Evolutionary conservation across 2,329 filamentous ascomycete species (phyloP).

Genomic region (Dissoconium aciculare): DNA sequence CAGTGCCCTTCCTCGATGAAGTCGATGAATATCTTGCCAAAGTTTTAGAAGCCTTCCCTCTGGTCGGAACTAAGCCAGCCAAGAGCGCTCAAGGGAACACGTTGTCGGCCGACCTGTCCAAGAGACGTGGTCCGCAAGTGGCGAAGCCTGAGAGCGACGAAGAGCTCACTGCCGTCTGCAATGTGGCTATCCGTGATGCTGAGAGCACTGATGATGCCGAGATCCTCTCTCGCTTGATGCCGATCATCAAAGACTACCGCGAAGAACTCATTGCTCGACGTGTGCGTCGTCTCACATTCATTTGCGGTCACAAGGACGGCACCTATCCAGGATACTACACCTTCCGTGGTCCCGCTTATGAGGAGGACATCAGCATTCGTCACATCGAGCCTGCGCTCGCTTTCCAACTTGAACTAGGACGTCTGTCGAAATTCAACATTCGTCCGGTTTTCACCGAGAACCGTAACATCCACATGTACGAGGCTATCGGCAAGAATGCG

Average conservation of each 20-base stretch:
- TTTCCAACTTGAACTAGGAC: conserved; percentile 93
- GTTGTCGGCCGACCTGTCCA: conserved; percentile 56
- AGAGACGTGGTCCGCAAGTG: conserved; percentile 45
- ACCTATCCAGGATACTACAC: conserved; percentile 96
- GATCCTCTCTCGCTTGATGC: conserved; percentile 57
- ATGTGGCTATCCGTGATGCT: conserved; percentile 77
- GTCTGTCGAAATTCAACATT: conserved; percentile 93
- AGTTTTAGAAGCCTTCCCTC: conserved; percentile 69
- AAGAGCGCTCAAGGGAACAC: conserved; percentile 36
- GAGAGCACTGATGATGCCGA: conserved; percentile 74
- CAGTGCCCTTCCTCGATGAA: conserved; percentile 86
- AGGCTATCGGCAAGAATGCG: conserved; percentile 84
- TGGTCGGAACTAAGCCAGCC: conserved; percentile 22
- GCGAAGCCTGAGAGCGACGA: conserved; percentile 46
- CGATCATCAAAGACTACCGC: conserved; percentile 66
- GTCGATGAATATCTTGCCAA: conserved; percentile 73
- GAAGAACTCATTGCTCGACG: conserved; percentile 66
- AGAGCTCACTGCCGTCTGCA: conserved; percentile 81
- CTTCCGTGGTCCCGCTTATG: conserved; percentile 81
- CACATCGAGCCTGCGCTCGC: conserved; percentile 92
- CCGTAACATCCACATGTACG: conserved; percentile 97
- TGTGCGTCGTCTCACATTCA: conserved; percentile 85
- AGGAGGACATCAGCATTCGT: conserved; percentile 88
- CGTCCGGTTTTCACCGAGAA: conserved; percentile 98
- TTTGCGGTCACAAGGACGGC: conserved; percentile 86